phyloP scores from a whole-genome alignment of 768 basidiomycete species.

The Hysterangium stoloniferum region DNA sequence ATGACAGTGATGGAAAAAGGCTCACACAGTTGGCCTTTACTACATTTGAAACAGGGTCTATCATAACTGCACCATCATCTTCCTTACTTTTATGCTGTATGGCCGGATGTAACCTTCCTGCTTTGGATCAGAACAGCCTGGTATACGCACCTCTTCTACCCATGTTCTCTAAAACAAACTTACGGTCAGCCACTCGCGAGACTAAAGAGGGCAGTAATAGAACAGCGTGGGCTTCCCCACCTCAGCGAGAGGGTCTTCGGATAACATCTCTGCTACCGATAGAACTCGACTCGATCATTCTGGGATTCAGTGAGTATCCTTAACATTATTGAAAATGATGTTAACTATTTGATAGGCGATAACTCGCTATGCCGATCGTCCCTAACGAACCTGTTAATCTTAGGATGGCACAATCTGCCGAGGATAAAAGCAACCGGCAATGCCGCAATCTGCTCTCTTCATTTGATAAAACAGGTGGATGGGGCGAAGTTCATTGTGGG shows the following conservation, averaged over 20 bases:
- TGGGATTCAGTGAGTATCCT: conserved; percentile 51
- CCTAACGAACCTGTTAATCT: conserved; percentile 18
- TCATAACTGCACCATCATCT: background rate
- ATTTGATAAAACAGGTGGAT: conserved; percentile 46
- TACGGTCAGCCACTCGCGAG: background rate
- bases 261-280: conserved; percentile 45
- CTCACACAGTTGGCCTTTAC: background rate
- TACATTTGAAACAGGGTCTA: background rate
- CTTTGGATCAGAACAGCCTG: background rate
- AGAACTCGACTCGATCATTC: conserved; percentile 47
- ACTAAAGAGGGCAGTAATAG: background rate
- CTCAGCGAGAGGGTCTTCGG: conserved; percentile 4
- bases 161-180: background rate
- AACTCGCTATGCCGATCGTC: conserved; percentile 24
- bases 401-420: conserved; percentile 14
- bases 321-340: background rate
- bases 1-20: background rate
- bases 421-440: conserved; percentile 35
- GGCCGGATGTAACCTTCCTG: background rate
- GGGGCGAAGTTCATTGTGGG: conserved; percentile 60
- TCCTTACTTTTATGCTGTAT: background rate
- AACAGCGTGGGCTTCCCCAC: background rate
- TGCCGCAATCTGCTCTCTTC: conserved; percentile 42
- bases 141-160: background rate
- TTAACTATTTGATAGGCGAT: conserved; percentile 18